Evolutionary conservation across 75 land plant genomes (phyloP), one percentile per base, ranked within the genome.

Genomic region (Sequoiadendron giganteum): DNA sequence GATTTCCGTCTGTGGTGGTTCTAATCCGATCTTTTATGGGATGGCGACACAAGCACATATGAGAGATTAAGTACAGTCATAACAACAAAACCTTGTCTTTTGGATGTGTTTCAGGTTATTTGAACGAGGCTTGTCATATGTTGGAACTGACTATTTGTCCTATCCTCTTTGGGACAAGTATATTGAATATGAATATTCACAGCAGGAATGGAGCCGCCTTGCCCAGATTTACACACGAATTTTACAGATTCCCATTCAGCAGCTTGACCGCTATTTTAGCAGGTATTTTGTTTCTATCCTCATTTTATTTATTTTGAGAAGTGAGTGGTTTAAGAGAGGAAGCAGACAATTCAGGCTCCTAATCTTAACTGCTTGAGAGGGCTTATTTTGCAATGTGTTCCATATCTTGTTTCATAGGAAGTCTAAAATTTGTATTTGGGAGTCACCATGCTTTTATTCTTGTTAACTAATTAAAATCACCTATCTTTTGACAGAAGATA

Each of bases 161-260:
- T 94, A 91, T 82, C 93, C 93, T 52, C 90, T 98, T 3, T 98
- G 99, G 99, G 99, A 98, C 85, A 97, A 97, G 87, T 98, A 95
- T 83, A 95, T 98, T n/a, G 98, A 97, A 68, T 98, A 94, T 94
- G 99, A 97, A 75, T 92, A 94, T 49, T 89, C 94, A 8, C 99
- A 94, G 82, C 94, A 94, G 88, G 95, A 95, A 58, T 96, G 97
- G 97, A 87, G 89, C 54, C 88, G 93, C 36, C 91, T 98, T 36
- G 95, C 97, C 30, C 92, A 94, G 90, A 93, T 98, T 39, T 97
- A 97, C 86, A 95, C 99, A 40, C 91, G 95, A 73, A 95, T 98
- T 42, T 87, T 98, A 34, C 97, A 98, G 88, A 90, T 90, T 90
- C 97, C 99, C 75, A 96, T 92, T 32, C 96, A 95, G 75, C 95